A percentile compares a stretch with the other conserved stretches of the same genome.
phyloP scores from a whole-genome alignment of 805 yeast genomes.

The Cyberlindnera saturnus region DNA sequence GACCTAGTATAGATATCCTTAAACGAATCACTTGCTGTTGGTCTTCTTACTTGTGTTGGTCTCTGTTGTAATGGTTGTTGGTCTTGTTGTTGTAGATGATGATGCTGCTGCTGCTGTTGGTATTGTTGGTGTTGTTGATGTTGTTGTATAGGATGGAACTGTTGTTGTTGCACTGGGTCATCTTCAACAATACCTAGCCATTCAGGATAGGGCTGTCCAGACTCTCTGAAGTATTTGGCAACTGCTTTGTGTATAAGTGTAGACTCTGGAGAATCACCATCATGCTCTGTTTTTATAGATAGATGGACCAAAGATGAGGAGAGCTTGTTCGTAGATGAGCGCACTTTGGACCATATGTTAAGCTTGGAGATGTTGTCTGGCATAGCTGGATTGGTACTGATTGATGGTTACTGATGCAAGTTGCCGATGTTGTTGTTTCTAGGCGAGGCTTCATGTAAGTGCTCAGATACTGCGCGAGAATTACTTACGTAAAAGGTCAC shows the following conservation, averaged over 20 bases:
- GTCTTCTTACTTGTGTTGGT: conserved; percentile 1
- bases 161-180: conserved; percentile 6
- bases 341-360: conserved; percentile 21
- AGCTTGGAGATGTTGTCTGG: conserved; percentile 5
- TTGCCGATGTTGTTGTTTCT: too few species aligned
- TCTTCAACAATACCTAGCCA: conserved; percentile 22
- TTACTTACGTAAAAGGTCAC: too few species aligned
- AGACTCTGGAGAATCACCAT: conserved; percentile 20
- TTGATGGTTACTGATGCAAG: too few species aligned
- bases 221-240: conserved; percentile 13
- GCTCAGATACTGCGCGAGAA: too few species aligned
- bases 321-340: conserved; percentile 21
- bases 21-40: conserved; percentile 12
- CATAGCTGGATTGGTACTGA: background rate
- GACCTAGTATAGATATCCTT: conserved; percentile 14
- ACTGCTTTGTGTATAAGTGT: conserved; percentile 23
- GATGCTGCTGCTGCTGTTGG: conserved; percentile 1
- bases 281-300: conserved; percentile 22
- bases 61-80: conserved; percentile 1
- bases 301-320: conserved; percentile 18
- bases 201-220: conserved; percentile 16
- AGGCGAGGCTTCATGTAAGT: too few species aligned
- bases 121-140: conserved; percentile 1
- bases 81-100: conserved; percentile 2
- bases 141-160: conserved; percentile 1